Evolutionary conservation across 2,329 filamentous ascomycete species (phyloP), one percentile per base, ranked within the genome.

Genomic region (Trichoderma simmonsii): DNA sequence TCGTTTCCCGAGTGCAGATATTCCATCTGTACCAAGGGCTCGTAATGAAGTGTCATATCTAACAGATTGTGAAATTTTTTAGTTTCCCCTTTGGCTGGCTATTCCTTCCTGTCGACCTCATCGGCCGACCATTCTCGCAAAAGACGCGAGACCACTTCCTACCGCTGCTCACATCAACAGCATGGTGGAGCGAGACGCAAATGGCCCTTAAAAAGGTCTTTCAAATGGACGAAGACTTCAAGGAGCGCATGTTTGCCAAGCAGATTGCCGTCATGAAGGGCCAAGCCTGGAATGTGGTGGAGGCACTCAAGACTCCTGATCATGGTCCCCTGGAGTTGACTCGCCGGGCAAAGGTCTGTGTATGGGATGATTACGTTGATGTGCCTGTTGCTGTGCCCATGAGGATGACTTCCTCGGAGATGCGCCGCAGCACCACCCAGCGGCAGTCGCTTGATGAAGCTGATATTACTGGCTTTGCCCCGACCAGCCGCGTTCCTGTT

Each of bases 181-280:
- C 93, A 67, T 99, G 96, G 96, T 99, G 96, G 96, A 93, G 91
- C 75, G 94, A 98, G 77, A 99, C 96, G 4, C 94, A 97, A 77
- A 85, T 93, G 73, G 93, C 94, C 26, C 85, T 99, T 51, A 93
- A 96, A 69, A 89, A 90, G 73, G 91, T 98, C 60, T 99, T 99
- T 80, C 91, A 93, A 75, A 90, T 97, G 79, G 96, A 99, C 81
- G 90, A 92, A 3, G 96, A 99, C 82, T 99, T 99, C 81, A 94
- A 98, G 80, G 96, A 99, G 83, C 92, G 93, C 82, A 99, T 99
- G 96, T 99, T 97, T 83, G 94, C 94, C n/a, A 91, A 93, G 75
- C 96, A 99, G 79, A 97, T 99, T 73, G 95, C 96, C 1, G 96
- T 99, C 72, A 97, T 99, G 94, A 99, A 99, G 82, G 96, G 96